Percentiles rank a stretch among this genome's conserved stretches.
Conservation (phyloP, 306 rosid species). For the Lagenaria siceraria region DNA sequence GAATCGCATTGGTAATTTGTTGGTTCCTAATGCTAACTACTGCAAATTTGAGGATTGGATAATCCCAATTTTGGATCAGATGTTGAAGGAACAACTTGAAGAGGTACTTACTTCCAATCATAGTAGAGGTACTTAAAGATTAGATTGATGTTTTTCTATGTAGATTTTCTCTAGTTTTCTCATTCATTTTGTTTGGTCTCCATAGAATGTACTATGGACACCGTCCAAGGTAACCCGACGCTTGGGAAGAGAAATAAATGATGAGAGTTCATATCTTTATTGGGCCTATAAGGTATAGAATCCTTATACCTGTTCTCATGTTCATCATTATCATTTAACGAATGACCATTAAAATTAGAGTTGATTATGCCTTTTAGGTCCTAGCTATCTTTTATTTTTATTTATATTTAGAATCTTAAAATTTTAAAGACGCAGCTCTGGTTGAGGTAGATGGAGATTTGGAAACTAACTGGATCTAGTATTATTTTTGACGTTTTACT, state of each 20-base stretch:
- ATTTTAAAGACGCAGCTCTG: not conserved
- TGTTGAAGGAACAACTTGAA: constrained; percentile 66
- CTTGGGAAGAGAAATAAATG: constrained; percentile 77
- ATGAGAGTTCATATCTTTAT: constrained; percentile 72
- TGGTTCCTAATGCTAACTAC: constrained; percentile 85
- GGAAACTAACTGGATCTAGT: not conserved
- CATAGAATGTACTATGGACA: constrained; percentile 66
- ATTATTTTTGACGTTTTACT: not conserved
- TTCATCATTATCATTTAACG: not conserved
- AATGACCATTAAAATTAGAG: not conserved
- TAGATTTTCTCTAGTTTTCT: not conserved
- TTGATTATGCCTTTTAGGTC: not conserved
- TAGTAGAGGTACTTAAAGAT: constrained; percentile 6
- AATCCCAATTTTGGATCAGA: constrained; percentile 76
- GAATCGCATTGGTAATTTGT: constrained; percentile 84
- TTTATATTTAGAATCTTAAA: not conserved
- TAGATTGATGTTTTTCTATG: not conserved
- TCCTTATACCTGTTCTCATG: not conserved
- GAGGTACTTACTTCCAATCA: constrained; percentile 29
- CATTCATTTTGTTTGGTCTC: not conserved
- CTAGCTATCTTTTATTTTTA: not conserved
- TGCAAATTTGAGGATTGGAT: constrained; percentile 97
- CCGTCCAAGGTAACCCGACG: constrained; percentile 80
- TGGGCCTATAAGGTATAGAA: constrained; percentile 73
- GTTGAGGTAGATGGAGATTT: not conserved